A percentile compares a stretch with the other conserved stretches of the same genome.
These are phyloP conservation scores for Candida krabiensis DNA, from an alignment of 805 yeast species.

Conservation along the genomic window DNA sequence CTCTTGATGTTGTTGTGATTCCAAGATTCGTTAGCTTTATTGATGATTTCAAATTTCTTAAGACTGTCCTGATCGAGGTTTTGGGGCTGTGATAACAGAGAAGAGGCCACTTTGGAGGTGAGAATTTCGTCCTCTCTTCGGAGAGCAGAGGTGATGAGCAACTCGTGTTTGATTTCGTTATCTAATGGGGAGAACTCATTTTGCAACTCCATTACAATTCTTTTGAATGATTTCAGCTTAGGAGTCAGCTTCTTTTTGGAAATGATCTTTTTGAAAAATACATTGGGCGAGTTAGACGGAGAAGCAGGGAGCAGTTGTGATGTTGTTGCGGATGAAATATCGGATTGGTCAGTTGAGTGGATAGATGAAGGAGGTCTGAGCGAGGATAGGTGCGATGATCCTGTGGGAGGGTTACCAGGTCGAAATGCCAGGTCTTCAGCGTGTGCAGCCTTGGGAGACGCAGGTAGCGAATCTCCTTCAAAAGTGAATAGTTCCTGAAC, in stretches of 20 bases:
- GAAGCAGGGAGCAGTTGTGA: not conserved
- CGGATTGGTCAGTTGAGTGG: constrained; percentile 6
- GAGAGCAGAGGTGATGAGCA: constrained; percentile 32
- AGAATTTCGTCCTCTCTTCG: constrained; percentile 30
- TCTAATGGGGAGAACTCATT: constrained; percentile 35
- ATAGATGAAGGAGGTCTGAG: constrained; percentile 1
- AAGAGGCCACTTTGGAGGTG: constrained; percentile 13
- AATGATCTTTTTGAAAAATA: constrained; percentile 32
- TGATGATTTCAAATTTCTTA: constrained; percentile 34
- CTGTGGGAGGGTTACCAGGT: not conserved
- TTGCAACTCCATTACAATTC: constrained; percentile 35
- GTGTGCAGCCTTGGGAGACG: constrained; percentile 12
- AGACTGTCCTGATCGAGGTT: constrained; percentile 12
- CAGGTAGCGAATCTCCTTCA: constrained; percentile 15
- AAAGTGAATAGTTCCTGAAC: constrained; percentile 10
- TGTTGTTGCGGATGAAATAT: not conserved
- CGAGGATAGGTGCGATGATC: not conserved
- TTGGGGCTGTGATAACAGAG: constrained; percentile 12
- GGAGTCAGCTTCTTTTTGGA: constrained; percentile 32
- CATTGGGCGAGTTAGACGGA: constrained; percentile 15
- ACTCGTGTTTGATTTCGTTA: constrained; percentile 36
- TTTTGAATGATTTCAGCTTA: constrained; percentile 34
- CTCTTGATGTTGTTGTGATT: constrained; percentile 28
- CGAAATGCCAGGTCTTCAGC: constrained; percentile 2
- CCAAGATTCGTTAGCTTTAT: constrained; percentile 38